A percentile compares a stretch with the other conserved stretches of the same genome.
phyloP scores from a whole-genome alignment of 2,329 filamentous ascomycete species.

The Colletotrichum tabaci region DNA sequence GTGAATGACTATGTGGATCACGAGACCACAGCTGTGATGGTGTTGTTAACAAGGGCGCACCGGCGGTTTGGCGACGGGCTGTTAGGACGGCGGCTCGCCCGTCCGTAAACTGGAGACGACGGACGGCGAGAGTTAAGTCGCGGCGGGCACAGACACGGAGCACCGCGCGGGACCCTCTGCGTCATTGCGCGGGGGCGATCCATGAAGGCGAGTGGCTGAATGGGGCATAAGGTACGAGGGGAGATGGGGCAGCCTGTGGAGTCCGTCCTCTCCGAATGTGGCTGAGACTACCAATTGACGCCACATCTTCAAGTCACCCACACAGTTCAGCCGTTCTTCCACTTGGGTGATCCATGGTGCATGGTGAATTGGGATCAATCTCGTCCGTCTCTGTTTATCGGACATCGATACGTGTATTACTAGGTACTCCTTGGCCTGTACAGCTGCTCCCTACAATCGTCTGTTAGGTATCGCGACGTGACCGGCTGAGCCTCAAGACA shows the following conservation, averaged over 20 bases:
- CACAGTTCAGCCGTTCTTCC: not conserved
- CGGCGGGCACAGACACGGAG: conserved; percentile 29
- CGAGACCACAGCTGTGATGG: too few relatives aligned
- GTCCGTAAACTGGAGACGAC: conserved; percentile 6
- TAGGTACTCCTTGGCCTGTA: not conserved
- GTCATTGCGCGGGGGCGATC: conserved; percentile 37
- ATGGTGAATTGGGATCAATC: not conserved
- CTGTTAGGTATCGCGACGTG: not conserved
- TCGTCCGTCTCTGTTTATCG: conserved; percentile 1
- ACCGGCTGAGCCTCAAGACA: conserved; percentile 1
- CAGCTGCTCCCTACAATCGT: not conserved
- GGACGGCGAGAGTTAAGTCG: not conserved
- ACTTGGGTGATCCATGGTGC: not conserved
- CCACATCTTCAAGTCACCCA: conserved; percentile 25
- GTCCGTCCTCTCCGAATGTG: not conserved
- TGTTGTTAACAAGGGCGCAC: not conserved
- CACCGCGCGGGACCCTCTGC: conserved; percentile 26
- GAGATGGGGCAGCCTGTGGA: not conserved
- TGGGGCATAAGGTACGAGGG: too few relatives aligned
- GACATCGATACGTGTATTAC: not conserved
- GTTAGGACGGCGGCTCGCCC: not conserved
- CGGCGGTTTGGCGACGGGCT: not conserved
- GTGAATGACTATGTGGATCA: too few relatives aligned
- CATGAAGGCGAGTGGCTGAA: conserved; percentile 19
- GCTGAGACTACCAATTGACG: conserved; percentile 5